Evolutionary conservation across 306 rosid species (phyloP).

Genomic region (Vigna hirtella): DNA sequence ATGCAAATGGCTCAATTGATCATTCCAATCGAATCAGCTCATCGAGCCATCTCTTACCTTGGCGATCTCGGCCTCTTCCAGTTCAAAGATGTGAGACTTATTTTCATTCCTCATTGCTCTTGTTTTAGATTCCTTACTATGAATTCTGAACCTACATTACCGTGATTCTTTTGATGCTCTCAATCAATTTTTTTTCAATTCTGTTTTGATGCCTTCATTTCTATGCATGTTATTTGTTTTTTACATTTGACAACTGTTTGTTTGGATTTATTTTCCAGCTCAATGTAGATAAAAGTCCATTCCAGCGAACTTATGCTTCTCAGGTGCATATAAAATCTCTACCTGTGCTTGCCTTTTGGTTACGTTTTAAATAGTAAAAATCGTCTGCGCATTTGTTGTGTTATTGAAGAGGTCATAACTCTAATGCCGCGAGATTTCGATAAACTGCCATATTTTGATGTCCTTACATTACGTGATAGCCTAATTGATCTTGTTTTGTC

Average conservation of each 20-base stretch:
- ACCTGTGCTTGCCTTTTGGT: neutral
- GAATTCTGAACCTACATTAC: neutral
- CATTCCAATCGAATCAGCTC: conserved; percentile 80
- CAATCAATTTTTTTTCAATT: neutral
- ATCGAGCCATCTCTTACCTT: conserved; percentile 66
- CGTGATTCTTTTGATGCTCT: neutral
- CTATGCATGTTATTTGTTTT: neutral
- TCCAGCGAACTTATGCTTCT: conserved; percentile 80
- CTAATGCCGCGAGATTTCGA: neutral
- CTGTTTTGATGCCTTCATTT: neutral
- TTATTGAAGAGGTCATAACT: conserved; percentile 15
- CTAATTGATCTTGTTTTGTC: neutral
- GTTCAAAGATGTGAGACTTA: conserved; percentile 68
- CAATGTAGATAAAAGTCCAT: conserved; percentile 79
- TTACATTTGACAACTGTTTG: conserved; percentile 12
- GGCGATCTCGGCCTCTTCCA: conserved; percentile 89
- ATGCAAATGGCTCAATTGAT: conserved; percentile 90
- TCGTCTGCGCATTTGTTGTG: neutral
- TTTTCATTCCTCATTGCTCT: conserved; percentile 25
- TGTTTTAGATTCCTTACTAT: conserved; percentile 8
- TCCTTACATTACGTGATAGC: conserved; percentile 10
- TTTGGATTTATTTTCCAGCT: conserved; percentile 55
- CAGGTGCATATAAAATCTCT: conserved; percentile 60
- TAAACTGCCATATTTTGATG: neutral
- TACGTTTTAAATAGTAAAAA: neutral